These are phyloP conservation scores for Sergeia podlipaevii DNA, from an alignment of 208 protist genomes.

Conservation along the genomic window DNA sequence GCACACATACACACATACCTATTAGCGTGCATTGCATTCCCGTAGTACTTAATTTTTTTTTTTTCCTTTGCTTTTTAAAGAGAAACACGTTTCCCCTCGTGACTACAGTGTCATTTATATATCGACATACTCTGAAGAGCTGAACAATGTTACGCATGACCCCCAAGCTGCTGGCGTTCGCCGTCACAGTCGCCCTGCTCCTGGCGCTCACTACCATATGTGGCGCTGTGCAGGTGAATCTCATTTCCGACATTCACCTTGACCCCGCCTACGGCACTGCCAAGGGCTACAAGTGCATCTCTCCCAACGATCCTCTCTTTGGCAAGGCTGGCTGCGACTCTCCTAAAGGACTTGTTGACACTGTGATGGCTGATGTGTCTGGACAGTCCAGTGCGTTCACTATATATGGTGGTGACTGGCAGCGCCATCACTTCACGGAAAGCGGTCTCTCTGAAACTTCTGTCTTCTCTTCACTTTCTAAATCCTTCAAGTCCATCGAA, in stretches of 20 bases:
- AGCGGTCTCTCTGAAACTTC: constrained; percentile 19
- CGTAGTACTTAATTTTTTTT: no score
- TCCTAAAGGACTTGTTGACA: constrained; percentile 41
- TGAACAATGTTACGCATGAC: neutral
- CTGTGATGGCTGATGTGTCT: constrained; percentile 29
- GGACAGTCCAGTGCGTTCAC: constrained; percentile 26
- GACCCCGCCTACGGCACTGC: constrained; percentile 59
- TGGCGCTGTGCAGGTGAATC: constrained; percentile 18
- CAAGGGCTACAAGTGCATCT: constrained; percentile 34
- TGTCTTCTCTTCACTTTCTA: constrained; percentile 16
- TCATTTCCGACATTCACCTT: constrained; percentile 81
- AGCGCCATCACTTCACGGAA: constrained; percentile 43
- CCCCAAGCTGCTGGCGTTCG: neutral
- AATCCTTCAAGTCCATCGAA: constrained; percentile 5
- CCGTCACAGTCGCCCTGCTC: neutral
- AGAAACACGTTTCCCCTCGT: no score
- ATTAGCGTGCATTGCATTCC: no score
- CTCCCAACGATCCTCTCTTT: constrained; percentile 6
- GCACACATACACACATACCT: no score
- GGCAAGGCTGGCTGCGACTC: constrained; percentile 52
- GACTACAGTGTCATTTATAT: no score
- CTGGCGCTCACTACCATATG: neutral
- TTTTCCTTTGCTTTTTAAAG: constrained; percentile 9
- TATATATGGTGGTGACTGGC: constrained; percentile 59
- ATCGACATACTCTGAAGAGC: no score